Evolutionary conservation across 306 rosid genomes (phyloP), one percentile per base, ranked within the genome.

Genomic region (Quercus aquifolioides): DNA sequence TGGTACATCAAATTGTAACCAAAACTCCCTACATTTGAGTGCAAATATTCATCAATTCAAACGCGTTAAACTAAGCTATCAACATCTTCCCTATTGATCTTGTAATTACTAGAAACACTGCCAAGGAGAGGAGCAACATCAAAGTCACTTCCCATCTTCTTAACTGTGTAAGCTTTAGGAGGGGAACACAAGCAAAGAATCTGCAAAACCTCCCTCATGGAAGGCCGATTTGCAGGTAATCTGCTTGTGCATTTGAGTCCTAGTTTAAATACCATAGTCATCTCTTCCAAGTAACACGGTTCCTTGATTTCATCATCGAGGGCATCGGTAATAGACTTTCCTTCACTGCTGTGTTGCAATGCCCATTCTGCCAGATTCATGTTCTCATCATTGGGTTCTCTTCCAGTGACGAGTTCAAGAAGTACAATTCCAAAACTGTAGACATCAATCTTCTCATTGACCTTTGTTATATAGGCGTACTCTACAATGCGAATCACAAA

Each of bases 401-500:
- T 94, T 70, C 98, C 97, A 0, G 98, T 92, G 23, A 85, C 87
- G 30, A 94, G 93, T 80, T 92, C 98, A 6, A 92, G 82, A 13
- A 92, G 97, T 14, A 94, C 98, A 15, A 94, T 97, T 18, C 98
- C 98, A 43, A 91, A 92, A 84, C 97, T 90, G 55, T 81, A 94
- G 13, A 92, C 91, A 75, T 92, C 97, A 13, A 82, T 91, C 77
- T 94, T 94, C 84, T 92, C 97, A 15, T 87, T 85, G 33, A 94
- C 87, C 87, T 87, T 91, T 0, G 82, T 77, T 33, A 90, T 89
- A 35, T 92, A 94, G 4, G 89, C 92, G 57, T 92, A 90, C 81
- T 91, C 98, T 92, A 90, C 85, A 81, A 72, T 57, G 13, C 49
- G 86, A 83, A 70, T 65, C 9, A 55, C 13, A 18, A 20, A 64